phyloP scores from a whole-genome alignment of 305 asterid species.

The Fraxinus albicans region DNA sequence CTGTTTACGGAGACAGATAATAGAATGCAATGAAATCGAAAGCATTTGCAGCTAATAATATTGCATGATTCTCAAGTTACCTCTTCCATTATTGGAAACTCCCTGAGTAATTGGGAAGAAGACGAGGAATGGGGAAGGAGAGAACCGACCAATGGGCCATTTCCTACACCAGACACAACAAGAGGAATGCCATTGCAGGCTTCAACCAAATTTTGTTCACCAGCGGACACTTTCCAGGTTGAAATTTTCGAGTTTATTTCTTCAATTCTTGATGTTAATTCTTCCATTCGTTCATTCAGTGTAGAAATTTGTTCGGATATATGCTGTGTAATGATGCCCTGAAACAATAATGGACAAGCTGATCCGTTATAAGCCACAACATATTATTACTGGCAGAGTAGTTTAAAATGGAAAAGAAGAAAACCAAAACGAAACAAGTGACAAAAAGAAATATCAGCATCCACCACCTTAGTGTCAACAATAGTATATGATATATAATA shows the following conservation, averaged over 20 bases:
- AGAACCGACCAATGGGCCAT: constrained; percentile 61
- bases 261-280: constrained; percentile 85
- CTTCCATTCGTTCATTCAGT: constrained; percentile 91
- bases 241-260: constrained; percentile 69
- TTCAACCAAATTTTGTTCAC: constrained; percentile 83
- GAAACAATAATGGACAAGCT: constrained; percentile 32
- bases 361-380: constrained; percentile 8
- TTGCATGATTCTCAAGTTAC: constrained; percentile 29
- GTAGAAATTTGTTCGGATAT: constrained; percentile 87
- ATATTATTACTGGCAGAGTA: constrained; percentile 3
- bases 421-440: not conserved
- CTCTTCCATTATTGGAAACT: constrained; percentile 84
- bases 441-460: not conserved
- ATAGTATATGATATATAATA: not conserved
- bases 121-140: constrained; percentile 71
- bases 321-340: constrained; percentile 77
- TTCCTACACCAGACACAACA: constrained; percentile 59
- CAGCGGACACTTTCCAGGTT: constrained; percentile 48
- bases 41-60: not conserved
- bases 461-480: not conserved
- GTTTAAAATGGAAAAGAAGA: not conserved
- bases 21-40: not conserved
- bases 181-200: constrained; percentile 65
- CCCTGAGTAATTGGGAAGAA: constrained; percentile 75
- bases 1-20: constrained; percentile 33